Percentiles rank a stretch among this genome's conserved stretches.
phyloP scores from a whole-genome alignment of 176 grass and related monocot genomes.

The Ananas comosus region DNA sequence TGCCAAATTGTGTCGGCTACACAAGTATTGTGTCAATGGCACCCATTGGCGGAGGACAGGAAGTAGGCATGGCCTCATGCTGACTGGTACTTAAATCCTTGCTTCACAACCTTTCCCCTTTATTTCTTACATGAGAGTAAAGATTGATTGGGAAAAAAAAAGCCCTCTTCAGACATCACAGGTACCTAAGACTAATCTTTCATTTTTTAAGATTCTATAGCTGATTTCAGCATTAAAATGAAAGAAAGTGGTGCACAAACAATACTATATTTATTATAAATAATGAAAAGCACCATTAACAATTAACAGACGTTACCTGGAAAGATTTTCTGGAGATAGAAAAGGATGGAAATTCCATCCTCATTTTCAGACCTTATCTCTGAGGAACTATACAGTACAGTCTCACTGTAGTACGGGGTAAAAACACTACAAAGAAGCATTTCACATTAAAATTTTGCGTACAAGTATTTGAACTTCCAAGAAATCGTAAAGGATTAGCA shows the following conservation, averaged over 20 bases:
- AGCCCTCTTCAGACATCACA: no score
- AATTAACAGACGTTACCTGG: constrained; percentile 38
- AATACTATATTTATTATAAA: neutral
- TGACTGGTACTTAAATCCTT: no score
- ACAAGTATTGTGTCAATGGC: no score
- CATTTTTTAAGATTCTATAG: no score
- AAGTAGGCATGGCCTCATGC: no score
- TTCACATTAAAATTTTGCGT: constrained; percentile 5
- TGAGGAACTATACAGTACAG: constrained; percentile 74
- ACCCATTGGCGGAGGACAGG: no score
- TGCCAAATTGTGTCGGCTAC: no score
- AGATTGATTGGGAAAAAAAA: no score
- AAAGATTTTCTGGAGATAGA: constrained; percentile 98
- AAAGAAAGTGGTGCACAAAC: neutral
- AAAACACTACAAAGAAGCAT: constrained; percentile 63
- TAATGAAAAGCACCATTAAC: neutral
- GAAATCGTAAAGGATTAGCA: constrained; percentile 14
- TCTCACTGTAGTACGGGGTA: constrained; percentile 97
- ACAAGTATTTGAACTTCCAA: constrained; percentile 9
- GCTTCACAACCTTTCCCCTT: no score
- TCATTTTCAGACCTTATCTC: constrained; percentile 77
- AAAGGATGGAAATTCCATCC: constrained; percentile 90
- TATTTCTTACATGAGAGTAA: no score
- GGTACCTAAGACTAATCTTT: no score
- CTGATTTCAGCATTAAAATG: no score